Conservation (phyloP, 2,329 filamentous ascomycete genomes). For the Fusarium sacchari region DNA sequence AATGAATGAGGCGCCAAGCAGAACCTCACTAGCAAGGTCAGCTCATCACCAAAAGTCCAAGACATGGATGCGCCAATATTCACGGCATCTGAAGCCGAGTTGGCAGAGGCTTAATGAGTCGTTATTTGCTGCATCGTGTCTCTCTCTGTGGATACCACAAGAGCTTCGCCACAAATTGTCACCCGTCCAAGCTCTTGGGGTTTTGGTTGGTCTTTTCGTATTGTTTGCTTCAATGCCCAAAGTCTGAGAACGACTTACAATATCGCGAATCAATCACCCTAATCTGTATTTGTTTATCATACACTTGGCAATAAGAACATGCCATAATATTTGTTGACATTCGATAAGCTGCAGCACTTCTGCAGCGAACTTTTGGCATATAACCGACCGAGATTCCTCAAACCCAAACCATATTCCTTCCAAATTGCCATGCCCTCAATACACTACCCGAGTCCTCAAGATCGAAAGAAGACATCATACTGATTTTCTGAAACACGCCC, state of each 20-base stretch:
- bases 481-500: not conserved
- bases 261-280: not conserved
- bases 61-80: not conserved
- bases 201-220: slow-evolving; percentile 8
- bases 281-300: no score
- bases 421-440: not conserved
- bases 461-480: slow-evolving; percentile 6
- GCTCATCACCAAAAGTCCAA: not conserved
- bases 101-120: slow-evolving; percentile 8
- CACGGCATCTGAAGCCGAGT: slow-evolving; percentile 28
- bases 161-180: slow-evolving; percentile 34
- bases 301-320: not conserved
- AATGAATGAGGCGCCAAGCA: slow-evolving; percentile 1
- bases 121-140: slow-evolving; percentile 29
- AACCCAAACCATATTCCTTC: not conserved
- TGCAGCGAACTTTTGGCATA: not conserved
- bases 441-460: not conserved
- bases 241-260: not conserved
- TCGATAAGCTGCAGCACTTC: not conserved
- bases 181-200: slow-evolving; percentile 14
- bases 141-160: slow-evolving; percentile 24
- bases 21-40: not conserved
- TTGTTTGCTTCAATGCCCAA: not conserved
- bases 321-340: not conserved
- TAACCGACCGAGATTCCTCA: not conserved